Conservation (phyloP, 495 filamentous ascomycete genomes). For the Tuber brumale region DNA sequence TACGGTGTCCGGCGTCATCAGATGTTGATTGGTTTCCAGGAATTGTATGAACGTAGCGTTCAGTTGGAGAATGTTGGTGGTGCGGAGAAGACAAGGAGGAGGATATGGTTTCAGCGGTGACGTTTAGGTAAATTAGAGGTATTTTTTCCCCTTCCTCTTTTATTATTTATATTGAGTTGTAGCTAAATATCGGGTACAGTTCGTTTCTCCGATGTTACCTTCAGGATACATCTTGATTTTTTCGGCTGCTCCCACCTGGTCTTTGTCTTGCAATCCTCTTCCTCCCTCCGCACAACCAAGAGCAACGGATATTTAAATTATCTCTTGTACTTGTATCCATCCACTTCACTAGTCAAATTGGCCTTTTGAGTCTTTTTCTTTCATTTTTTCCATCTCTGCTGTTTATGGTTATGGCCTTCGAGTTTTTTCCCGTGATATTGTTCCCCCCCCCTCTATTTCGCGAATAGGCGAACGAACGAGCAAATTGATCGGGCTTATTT, state of each 20-base stretch:
- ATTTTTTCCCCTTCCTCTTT: background rate
- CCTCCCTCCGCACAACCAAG: background rate
- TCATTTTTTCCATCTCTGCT: background rate
- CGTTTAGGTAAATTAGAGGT: background rate
- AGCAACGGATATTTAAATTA: background rate
- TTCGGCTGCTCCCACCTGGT: background rate
- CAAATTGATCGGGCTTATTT: background rate
- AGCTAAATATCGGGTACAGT: background rate
- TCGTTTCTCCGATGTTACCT: background rate
- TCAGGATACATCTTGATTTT: background rate
- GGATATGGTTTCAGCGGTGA: slow-evolving; percentile 6
- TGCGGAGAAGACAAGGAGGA: slow-evolving; percentile 28
- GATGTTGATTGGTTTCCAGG: slow-evolving; percentile 31
- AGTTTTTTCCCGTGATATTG: background rate
- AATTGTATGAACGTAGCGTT: slow-evolving; percentile 41
- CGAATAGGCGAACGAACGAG: background rate
- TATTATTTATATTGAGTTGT: background rate
- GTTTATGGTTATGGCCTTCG: background rate
- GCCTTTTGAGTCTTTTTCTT: background rate
- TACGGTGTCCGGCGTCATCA: slow-evolving; percentile 11
- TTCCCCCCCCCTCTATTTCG: background rate
- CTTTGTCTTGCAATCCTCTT: background rate
- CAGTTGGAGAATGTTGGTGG: slow-evolving; percentile 35
- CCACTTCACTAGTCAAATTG: background rate
- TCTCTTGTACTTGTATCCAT: slow-evolving; percentile 5